Conservation (phyloP, 495 filamentous ascomycete species). For the Penicillium paxilli region DNA sequence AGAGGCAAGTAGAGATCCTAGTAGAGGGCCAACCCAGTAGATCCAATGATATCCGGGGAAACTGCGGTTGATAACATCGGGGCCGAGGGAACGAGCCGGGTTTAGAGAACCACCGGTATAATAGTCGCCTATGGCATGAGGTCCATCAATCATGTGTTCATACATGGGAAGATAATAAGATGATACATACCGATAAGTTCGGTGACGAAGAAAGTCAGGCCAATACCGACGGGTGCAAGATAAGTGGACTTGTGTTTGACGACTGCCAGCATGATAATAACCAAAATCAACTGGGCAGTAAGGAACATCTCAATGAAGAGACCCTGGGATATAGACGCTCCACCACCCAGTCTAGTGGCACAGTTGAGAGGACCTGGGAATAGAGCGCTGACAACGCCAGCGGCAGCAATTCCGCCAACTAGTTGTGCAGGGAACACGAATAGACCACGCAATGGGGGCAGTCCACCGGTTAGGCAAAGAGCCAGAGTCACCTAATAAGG, state of each 20-base stretch:
- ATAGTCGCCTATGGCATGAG: conserved; percentile 53
- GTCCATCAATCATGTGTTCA: not conserved
- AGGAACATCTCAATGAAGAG: conserved; percentile 81
- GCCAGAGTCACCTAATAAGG: conserved; percentile 54
- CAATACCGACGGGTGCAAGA: conserved; percentile 77
- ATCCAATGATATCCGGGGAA: conserved; percentile 62
- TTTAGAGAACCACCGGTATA: conserved; percentile 75
- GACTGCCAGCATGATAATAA: conserved; percentile 79
- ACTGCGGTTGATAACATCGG: conserved; percentile 59
- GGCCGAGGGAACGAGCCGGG: conserved; percentile 72
- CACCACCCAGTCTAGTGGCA: conserved; percentile 57
- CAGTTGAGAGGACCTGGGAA: conserved; percentile 65
- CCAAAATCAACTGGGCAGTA: conserved; percentile 73
- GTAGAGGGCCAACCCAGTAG: conserved; percentile 65
- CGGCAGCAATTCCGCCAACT: conserved; percentile 57
- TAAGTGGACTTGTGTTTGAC: conserved; percentile 82
- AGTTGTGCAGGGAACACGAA: conserved; percentile 57
- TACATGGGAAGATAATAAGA: not conserved
- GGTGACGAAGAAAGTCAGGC: conserved; percentile 67
- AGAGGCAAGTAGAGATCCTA: conserved; percentile 66
- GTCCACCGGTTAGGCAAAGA: conserved; percentile 55
- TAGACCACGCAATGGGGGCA: conserved; percentile 50
- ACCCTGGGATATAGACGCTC: conserved; percentile 61
- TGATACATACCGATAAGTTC: conserved; percentile 58
- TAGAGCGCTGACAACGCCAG: conserved; percentile 60